These are phyloP conservation scores for Picochlorum sp. DNA, from an alignment of 139 green algal genomes.

Conservation along the genomic window DNA sequence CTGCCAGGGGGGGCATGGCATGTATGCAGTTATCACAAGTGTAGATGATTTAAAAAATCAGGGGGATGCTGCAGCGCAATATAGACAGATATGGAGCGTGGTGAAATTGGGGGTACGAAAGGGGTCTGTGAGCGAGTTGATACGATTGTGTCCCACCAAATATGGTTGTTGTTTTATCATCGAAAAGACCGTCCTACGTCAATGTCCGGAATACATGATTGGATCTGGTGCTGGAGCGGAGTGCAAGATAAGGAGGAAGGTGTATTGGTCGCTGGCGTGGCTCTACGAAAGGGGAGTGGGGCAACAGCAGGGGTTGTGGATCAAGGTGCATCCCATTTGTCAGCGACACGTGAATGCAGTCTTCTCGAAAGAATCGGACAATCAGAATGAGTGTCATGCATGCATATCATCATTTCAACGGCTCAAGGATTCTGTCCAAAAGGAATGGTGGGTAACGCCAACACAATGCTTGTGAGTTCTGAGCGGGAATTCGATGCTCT, in stretches of 20 bases:
- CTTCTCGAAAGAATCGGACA: too few species aligned
- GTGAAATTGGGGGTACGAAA: not conserved
- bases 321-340: not conserved
- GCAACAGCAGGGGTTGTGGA: not conserved
- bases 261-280: slow-evolving; percentile 2
- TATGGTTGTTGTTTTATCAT: not conserved
- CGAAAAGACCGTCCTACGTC: not conserved
- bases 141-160: not conserved
- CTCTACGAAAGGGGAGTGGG: not conserved
- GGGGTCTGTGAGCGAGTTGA: not conserved
- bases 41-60: not conserved
- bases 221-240: not conserved
- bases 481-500: slow-evolving; percentile 50
- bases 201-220: not conserved
- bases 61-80: not conserved
- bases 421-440: not conserved
- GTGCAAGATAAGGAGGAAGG: not conserved
- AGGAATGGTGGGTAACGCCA: slow-evolving; percentile 30
- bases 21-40: slow-evolving; percentile 21
- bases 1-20: slow-evolving; percentile 14
- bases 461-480: slow-evolving; percentile 19
- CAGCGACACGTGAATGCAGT: not conserved
- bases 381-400: not conserved
- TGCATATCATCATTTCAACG: slow-evolving; percentile 7
- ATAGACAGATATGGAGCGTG: not conserved